phyloP scores from a whole-genome alignment of 2,329 filamentous ascomycete genomes.

The Pyricularia sp. region DNA sequence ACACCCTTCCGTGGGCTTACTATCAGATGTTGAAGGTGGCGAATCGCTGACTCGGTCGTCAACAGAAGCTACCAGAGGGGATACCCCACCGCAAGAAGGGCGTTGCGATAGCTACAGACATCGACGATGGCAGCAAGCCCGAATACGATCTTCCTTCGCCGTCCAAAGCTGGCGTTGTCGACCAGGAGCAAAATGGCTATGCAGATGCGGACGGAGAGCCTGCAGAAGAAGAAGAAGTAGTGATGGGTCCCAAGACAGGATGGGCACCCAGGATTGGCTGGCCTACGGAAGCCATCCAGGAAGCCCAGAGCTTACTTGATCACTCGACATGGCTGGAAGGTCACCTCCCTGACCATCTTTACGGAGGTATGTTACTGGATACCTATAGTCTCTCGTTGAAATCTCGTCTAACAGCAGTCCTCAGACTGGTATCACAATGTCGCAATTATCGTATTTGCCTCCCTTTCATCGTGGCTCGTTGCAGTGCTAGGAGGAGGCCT shows the following conservation, averaged over 20 bases:
- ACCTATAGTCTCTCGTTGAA: not conserved
- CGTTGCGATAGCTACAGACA: slow-evolving; percentile 64
- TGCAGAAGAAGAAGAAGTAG: slow-evolving; percentile 43
- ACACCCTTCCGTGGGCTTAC: not conserved
- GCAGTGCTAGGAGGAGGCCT: slow-evolving; percentile 82
- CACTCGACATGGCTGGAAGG: slow-evolving; percentile 80
- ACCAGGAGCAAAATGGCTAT: slow-evolving; percentile 34
- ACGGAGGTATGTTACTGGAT: slow-evolving; percentile 49
- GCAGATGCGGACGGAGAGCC: slow-evolving; percentile 34
- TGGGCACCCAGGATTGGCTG: slow-evolving; percentile 83
- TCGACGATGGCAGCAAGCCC: slow-evolving; percentile 55
- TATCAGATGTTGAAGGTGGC: not conserved
- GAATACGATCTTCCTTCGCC: slow-evolving; percentile 68
- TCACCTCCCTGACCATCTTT: slow-evolving; percentile 77
- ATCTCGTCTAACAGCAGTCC: slow-evolving; percentile 4
- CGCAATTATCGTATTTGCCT: slow-evolving; percentile 86
- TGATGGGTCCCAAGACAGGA: slow-evolving; percentile 51
- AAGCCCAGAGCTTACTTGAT: slow-evolving; percentile 61
- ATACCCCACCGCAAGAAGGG: slow-evolving; percentile 49
- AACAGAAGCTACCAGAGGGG: slow-evolving; percentile 48
- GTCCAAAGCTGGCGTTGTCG: slow-evolving; percentile 55
- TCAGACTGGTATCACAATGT: slow-evolving; percentile 97
- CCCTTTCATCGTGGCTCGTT: slow-evolving; percentile 78
- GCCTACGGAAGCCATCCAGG: slow-evolving; percentile 41
- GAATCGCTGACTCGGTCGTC: slow-evolving; percentile 8